Evolutionary conservation across 352 stramenopile genomes (phyloP), one percentile per base, ranked within the genome.

Genomic region (Plasmopara viticola): DNA sequence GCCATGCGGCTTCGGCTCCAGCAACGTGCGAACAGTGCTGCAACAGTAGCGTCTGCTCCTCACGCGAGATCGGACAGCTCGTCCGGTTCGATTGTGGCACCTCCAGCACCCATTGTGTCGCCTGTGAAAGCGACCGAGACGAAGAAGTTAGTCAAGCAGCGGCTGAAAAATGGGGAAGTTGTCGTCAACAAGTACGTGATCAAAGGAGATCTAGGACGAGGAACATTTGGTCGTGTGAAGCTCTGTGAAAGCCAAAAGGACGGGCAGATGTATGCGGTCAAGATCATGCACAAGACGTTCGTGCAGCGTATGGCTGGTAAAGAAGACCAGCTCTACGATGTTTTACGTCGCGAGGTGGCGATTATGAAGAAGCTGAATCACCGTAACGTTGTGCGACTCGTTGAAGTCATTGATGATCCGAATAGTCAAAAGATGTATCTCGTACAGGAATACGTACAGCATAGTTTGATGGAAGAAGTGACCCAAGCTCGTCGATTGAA

Each of bases 281-380:
- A 94, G 66, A 94, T 94, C 60, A 89, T 94, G 78, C 79, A 91
- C 60, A 90, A 89, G 68, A 92, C 79, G 42, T 94, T 94, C 44
- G 78, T 92, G n/a, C 82, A 91, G 57, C 84, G 82, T 41, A 91
- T 94, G 78, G 78, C 80, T 17, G 79, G 77, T 25, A 90, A 90
- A 44, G 84, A 94, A 52, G 84, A 94, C 52, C 82, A 87, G 53
- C 56, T 92, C 6, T 83, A 92, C 47, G 84, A 91, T 44, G 84
- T 86, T 18, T 44, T 94, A 50, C 78, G 82, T 8, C 77, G 86
- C 18, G 94, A 98, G 65, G 94, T 98, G 18, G 90, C 88, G 9
- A 97, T 98, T 55, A 98, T 98, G 94, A 97, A 97, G 68, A 97
- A 96, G 53, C 72, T 98, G 2, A 88, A 84, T 53, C 93, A 98